Conservation (phyloP, 1,284 basidiomycete species). For the Cryptococcus floricola region DNA sequence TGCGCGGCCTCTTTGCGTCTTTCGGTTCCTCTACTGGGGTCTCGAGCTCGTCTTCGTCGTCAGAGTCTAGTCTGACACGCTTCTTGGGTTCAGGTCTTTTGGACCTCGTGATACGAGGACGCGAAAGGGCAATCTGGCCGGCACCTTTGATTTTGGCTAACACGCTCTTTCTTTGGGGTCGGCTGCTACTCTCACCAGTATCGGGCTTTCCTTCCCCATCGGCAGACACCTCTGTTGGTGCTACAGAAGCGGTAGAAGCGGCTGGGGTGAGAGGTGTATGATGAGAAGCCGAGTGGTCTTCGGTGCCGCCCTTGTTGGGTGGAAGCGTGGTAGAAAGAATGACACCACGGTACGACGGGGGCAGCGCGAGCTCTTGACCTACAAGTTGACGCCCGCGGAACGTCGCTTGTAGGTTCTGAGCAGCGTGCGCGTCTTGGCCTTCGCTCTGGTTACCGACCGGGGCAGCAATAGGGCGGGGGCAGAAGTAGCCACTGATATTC, state of each 20-base stretch:
- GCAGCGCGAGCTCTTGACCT: slow-evolving; percentile 31
- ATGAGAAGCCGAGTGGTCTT: slow-evolving; percentile 1
- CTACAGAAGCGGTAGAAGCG: slow-evolving; percentile 5
- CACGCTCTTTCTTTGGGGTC: slow-evolving; percentile 10
- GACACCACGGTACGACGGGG: slow-evolving; percentile 32
- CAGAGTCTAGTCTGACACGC: slow-evolving; percentile 30
- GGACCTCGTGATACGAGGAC: slow-evolving; percentile 19
- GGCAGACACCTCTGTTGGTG: neutral
- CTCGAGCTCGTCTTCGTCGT: slow-evolving; percentile 30
- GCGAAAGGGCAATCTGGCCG: slow-evolving; percentile 36
- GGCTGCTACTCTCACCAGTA: neutral
- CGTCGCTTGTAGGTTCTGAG: slow-evolving; percentile 14
- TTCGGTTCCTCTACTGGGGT: slow-evolving; percentile 11
- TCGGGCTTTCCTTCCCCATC: neutral
- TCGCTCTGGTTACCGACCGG: neutral
- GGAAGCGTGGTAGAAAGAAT: slow-evolving; percentile 21
- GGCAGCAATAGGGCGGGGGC: slow-evolving; percentile 26
- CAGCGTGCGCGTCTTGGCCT: neutral
- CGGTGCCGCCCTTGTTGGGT: slow-evolving; percentile 23
- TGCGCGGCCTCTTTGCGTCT: neutral
- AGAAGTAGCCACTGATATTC: slow-evolving; percentile 28
- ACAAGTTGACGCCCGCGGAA: slow-evolving; percentile 40
- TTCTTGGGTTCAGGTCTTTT: slow-evolving; percentile 8
- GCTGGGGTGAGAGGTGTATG: slow-evolving; percentile 9
- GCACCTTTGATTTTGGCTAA: slow-evolving; percentile 20